These are phyloP conservation scores for Solanum lycopersicoides DNA, from an alignment of 257 asterid species.

Conservation along the genomic window DNA sequence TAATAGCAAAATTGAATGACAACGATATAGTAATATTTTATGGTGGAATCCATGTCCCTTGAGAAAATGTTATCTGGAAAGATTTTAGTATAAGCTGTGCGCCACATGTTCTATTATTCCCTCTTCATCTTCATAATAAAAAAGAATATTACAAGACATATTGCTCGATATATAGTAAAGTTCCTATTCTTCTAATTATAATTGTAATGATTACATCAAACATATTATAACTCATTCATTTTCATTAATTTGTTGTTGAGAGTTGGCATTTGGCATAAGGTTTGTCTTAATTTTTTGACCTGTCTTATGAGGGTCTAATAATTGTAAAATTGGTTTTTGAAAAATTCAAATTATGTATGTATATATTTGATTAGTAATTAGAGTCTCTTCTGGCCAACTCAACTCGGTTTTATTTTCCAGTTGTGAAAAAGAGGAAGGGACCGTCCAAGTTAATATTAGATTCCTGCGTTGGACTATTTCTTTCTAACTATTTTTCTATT, in stretches of 20 bases:
- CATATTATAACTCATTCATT: neutral
- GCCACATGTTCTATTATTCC: slow-evolving; percentile 4
- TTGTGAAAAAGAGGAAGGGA: neutral
- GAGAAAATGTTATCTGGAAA: neutral
- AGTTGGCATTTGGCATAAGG: slow-evolving; percentile 14
- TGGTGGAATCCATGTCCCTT: neutral
- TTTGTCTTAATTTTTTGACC: neutral
- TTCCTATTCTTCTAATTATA: neutral
- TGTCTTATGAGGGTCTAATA: neutral
- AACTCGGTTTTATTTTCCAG: neutral
- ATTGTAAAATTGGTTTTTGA: neutral
- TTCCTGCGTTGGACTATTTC: neutral
- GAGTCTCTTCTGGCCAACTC: neutral
- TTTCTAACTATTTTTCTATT: neutral
- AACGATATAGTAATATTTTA: neutral
- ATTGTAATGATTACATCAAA: neutral
- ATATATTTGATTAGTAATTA: neutral
- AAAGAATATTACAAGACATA: neutral
- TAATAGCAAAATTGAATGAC: neutral
- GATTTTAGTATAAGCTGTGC: neutral
- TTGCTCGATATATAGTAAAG: neutral
- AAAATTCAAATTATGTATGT: neutral
- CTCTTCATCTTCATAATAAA: neutral
- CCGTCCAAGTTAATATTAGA: neutral
- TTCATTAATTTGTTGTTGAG: neutral